Conservation (phyloP, 306 rosid genomes). For the Cicer chorassanicum region DNA sequence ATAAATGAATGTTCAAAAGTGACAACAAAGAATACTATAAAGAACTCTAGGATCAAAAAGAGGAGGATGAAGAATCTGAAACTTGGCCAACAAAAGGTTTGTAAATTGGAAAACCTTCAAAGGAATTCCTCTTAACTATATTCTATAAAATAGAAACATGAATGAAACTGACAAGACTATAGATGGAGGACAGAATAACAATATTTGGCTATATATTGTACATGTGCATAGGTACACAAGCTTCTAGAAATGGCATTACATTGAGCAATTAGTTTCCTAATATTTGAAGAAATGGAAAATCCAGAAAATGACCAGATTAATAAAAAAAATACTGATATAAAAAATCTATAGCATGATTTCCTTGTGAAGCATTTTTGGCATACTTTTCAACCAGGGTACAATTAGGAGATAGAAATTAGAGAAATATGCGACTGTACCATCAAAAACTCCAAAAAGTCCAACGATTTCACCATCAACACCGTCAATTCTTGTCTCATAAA, state of each 20-base stretch:
- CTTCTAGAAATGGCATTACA: neutral
- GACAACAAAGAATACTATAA: no score
- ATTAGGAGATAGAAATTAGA: neutral
- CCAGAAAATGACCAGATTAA: neutral
- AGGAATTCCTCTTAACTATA: conserved; percentile 1
- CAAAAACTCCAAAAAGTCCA: conserved; percentile 97
- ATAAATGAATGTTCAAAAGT: no score
- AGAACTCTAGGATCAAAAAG: no score
- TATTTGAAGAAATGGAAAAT: conserved; percentile 17
- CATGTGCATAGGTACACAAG: neutral
- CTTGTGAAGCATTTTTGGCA: conserved; percentile 17
- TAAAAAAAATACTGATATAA: conserved; percentile 4
- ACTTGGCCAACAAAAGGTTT: conserved; percentile 3
- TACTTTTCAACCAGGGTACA: neutral
- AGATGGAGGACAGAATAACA: neutral
- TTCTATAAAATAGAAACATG: neutral
- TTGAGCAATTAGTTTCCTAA: neutral
- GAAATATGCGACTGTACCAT: conserved; percentile 59
- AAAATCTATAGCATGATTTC: neutral
- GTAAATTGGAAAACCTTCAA: neutral
- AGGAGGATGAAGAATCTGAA: conserved; percentile 4
- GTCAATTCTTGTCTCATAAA: conserved; percentile 90
- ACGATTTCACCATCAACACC: conserved; percentile 90
- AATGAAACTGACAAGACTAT: neutral
- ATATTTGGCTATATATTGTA: neutral